A percentile compares a stretch with the other conserved stretches of the same genome.
Evolutionary conservation across 305 asterid species (phyloP).

Genomic region (Fraxinus baroniana): DNA sequence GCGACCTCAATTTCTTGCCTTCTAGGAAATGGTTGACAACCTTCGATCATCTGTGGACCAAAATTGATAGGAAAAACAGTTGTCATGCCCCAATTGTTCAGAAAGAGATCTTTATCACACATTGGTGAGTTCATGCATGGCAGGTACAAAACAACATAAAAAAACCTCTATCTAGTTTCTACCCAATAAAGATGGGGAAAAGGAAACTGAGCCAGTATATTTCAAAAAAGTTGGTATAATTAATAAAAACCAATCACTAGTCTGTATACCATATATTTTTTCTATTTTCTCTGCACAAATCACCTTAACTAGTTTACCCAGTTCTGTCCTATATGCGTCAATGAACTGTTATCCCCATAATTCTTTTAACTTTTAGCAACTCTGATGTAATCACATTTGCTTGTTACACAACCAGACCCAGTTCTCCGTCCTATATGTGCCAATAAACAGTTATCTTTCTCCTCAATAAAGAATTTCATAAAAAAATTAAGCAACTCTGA

Average conservation of each 20-base stretch:
- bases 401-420: neutral
- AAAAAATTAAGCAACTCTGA: neutral
- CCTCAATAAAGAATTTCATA: conserved; percentile 1
- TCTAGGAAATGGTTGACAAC: conserved; percentile 59
- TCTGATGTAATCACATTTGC: neutral
- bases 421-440: neutral
- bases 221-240: neutral
- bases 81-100: conserved; percentile 17
- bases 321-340: neutral
- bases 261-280: neutral
- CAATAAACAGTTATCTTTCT: neutral
- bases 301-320: neutral
- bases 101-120: neutral
- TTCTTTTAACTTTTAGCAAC: neutral
- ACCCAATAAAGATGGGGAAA: neutral
- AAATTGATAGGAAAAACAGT: conserved; percentile 10
- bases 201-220: neutral
- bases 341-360: neutral
- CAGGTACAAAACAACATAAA: conserved; percentile 14
- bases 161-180: neutral
- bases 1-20: conserved; percentile 66
- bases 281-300: neutral
- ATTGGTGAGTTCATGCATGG: conserved; percentile 5
- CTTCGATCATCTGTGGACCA: conserved; percentile 72
- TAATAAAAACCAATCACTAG: neutral